Percentiles rank a stretch among this genome's conserved stretches.
Conservation (phyloP, 345 rosid genomes). For the Corchorus olitorius region DNA sequence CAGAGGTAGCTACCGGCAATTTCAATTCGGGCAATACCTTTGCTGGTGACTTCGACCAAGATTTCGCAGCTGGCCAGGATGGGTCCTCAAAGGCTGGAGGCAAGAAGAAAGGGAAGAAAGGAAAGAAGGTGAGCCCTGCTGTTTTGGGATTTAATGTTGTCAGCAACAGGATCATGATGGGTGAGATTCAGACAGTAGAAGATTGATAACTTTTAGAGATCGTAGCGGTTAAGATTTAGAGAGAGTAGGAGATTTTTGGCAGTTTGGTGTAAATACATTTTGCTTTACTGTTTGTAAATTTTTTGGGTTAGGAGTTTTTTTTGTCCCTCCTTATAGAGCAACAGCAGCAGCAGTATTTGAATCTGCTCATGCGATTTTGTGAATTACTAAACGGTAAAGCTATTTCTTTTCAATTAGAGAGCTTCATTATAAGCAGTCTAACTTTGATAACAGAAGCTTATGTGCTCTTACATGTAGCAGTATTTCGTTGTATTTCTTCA, state of each 20-base stretch:
- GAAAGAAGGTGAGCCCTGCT: constrained; percentile 81
- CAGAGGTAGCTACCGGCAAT: constrained; percentile 38
- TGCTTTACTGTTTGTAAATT: constrained; percentile 38
- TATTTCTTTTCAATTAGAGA: neutral
- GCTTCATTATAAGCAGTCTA: neutral
- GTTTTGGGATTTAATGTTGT: constrained; percentile 93
- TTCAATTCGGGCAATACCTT: constrained; percentile 44
- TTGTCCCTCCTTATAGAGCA: constrained; percentile 22
- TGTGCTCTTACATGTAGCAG: neutral
- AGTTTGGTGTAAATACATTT: constrained; percentile 48
- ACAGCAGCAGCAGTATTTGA: constrained; percentile 36
- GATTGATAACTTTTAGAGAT: constrained; percentile 42
- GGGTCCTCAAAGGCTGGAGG: constrained; percentile 69
- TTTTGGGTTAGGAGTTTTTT: constrained; percentile 28
- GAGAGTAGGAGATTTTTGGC: neutral
- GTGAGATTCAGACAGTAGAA: constrained; percentile 87
- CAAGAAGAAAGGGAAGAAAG: constrained; percentile 83
- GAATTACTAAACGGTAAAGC: constrained; percentile 17
- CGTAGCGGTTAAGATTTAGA: neutral
- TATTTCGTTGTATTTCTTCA: neutral
- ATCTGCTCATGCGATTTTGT: constrained; percentile 58
- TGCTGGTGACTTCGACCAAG: constrained; percentile 21
- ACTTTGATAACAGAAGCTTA: neutral
- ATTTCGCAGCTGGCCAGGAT: constrained; percentile 25
- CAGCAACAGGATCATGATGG: constrained; percentile 98